Base-by-base conservation (phyloP, 345 rosid species). In the Brassica carinata region DNA sequence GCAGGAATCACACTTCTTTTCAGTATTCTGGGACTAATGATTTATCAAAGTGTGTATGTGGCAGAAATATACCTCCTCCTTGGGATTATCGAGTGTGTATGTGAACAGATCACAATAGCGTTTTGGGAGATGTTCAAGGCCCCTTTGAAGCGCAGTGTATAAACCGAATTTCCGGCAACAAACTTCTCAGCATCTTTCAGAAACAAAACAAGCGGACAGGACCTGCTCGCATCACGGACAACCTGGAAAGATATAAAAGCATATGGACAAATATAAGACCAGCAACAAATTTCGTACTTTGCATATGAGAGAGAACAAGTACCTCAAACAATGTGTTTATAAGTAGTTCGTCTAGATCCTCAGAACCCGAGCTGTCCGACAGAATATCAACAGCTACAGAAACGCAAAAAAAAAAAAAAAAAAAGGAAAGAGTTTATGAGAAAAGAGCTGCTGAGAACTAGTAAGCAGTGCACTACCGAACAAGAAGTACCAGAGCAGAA, bases 141-240 rank as follows among this genome's bases (percentile, higher is more conserved):
- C 85, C 81, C 87, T 89, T 83, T 92, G 88, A 71, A 92, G 90
- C 33, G 91, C 71, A 26, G 91, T 65, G 76, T 85, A 89, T 62
- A 88, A 81, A 72, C 92, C 92, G 87, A 84, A 80, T 90, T 90
- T 74, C 94, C 94, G 19, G 83, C 92, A 85, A 89, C 80, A 79
- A 91, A 90, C 87, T 94, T 91, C 90, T 94, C 98, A 67, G 89
- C 90, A 81, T 94, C 98, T 90, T 91, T 94, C 94, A 91, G 67
- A 59, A 91, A 94, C 87, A 94, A 86, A 87, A 94, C 89, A 84
- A 94, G 89, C 82, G 98, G 92, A 79, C 83, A 86, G 78, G 78
- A 86, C 83, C 88, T 87, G 88, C 98, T 94, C 87, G 86, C 97
- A 34, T 75, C 84, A 19, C 48, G 59, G 76, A 92, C 89, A 80